Evolutionary conservation across 257 asterid species (phyloP), one percentile per base, ranked within the genome.

Genomic region (Nicotiana paniculata): DNA sequence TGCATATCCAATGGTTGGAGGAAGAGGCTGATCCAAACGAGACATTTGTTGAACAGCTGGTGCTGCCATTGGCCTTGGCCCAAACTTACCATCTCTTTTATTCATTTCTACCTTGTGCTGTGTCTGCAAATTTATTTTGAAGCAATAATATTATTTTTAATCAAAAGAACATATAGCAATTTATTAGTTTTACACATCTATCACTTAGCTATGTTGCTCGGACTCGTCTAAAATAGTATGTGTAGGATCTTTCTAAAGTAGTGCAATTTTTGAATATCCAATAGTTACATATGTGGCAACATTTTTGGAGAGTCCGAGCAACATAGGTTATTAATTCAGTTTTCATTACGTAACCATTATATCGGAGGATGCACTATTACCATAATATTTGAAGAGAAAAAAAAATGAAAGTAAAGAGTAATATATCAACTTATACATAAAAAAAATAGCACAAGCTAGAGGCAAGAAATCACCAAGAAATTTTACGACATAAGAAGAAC

Each of bases 31-130:
- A 81, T 87, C 90, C 17, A 83, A 2, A 17, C 88, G 87, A 63
- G 92, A 84, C 90, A 89, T 89, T 3, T 82, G 86, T 76, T 82
- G 88, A 70, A 35, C 43, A 24, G 84, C 84, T 3, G 92, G 89
- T 51, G 77, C 88, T 21, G 81, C 66, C 85, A 85, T 87, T 30
- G 70, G 84, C 21, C 77, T 67, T 68, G 30, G 66, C 21, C 68
- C 90, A 82, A 84, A 82, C 68, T 68, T 83, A 28, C 90, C 90
- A 70, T 88, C 90, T 43, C 90, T 82, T 85, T 84, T 87, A 35
- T 87, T 88, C 88, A 87, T 58, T 80, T 88, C 88, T 43, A 81
- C 74, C 83, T 86, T 89, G 83, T 87, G 90, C 30, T 89, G 90
- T 43, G 90, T 87, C 92, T 89, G 86, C 57, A 70, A 6, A 10